Evolutionary conservation across 768 basidiomycete genomes (phyloP).

Genomic region (Mycena metata): DNA sequence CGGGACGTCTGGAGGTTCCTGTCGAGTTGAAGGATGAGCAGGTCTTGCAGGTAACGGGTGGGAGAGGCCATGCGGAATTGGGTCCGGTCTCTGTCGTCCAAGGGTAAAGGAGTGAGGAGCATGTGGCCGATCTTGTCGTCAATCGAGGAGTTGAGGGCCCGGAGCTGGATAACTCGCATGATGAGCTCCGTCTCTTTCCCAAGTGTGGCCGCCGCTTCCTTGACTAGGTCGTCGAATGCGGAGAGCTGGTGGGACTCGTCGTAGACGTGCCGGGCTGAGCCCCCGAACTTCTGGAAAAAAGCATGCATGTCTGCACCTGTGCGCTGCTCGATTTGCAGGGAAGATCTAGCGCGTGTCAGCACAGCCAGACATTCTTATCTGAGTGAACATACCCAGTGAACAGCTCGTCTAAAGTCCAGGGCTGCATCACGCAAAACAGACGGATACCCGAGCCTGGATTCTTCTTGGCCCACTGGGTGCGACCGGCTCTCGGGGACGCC

Average conservation of each 20-base stretch:
- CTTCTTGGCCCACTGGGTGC: slow-evolving; percentile 17
- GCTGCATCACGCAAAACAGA: slow-evolving; percentile 25
- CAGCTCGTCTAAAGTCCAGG: slow-evolving; percentile 28
- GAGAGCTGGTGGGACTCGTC: slow-evolving; percentile 15
- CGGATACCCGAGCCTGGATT: slow-evolving; percentile 19
- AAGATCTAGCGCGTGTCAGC: slow-evolving; percentile 22
- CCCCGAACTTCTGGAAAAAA: slow-evolving; percentile 26
- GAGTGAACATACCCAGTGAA: slow-evolving; percentile 20
- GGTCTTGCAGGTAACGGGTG: slow-evolving; percentile 20
- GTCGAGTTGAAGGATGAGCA: slow-evolving; percentile 24
- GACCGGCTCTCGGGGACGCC: slow-evolving; percentile 20
- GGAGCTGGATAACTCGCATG: slow-evolving; percentile 20
- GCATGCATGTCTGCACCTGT: slow-evolving; percentile 18
- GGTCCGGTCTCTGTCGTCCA: slow-evolving; percentile 22
- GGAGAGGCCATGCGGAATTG: slow-evolving; percentile 26
- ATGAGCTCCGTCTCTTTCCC: slow-evolving; percentile 21
- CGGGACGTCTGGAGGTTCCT: slow-evolving; percentile 25
- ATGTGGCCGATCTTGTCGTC: slow-evolving; percentile 17
- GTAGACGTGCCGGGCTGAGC: slow-evolving; percentile 23
- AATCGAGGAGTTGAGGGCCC: slow-evolving; percentile 14
- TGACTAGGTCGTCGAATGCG: slow-evolving; percentile 12
- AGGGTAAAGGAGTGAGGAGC: slow-evolving; percentile 20
- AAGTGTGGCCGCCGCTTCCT: slow-evolving; percentile 24
- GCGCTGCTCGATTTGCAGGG: slow-evolving; percentile 18
- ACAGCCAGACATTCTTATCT: slow-evolving; percentile 16